A percentile compares a stretch with the other conserved stretches of the same genome.
Conservation (phyloP, 495 filamentous ascomycete genomes). For the Xylaria grammica region DNA sequence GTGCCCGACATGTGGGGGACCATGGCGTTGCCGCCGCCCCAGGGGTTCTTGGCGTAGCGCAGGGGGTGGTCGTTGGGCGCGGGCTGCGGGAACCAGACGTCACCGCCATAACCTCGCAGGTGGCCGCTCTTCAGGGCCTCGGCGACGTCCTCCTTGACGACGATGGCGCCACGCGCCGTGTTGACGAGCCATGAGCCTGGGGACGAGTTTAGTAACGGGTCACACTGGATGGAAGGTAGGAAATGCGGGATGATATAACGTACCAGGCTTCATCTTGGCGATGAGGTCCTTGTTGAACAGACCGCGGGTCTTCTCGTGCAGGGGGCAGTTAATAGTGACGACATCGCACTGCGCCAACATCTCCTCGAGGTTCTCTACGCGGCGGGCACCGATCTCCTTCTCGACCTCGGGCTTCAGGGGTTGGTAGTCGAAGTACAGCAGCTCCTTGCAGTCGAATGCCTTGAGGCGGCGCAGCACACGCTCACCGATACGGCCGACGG, state of each 20-base stretch:
- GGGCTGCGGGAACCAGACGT: slow-evolving; percentile 84
- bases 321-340: slow-evolving; percentile 98
- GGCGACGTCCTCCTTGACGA: slow-evolving; percentile 98
- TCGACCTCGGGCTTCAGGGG: slow-evolving; percentile 84
- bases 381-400: slow-evolving; percentile 94
- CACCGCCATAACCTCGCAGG: slow-evolving; percentile 95
- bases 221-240: background rate
- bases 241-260: slow-evolving; percentile 24
- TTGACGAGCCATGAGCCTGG: slow-evolving; percentile 93
- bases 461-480: slow-evolving; percentile 94
- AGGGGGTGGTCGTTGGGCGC: slow-evolving; percentile 94
- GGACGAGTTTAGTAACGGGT: slow-evolving; percentile 19
- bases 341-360: slow-evolving; percentile 96
- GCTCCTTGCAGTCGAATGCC: slow-evolving; percentile 99
- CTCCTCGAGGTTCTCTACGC: slow-evolving; percentile 88
- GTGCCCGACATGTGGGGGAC: slow-evolving; percentile 98
- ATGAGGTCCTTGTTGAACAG: slow-evolving; percentile 99
- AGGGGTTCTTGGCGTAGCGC: slow-evolving; percentile 90
- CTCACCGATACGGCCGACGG: slow-evolving; percentile 97
- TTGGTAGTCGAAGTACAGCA: slow-evolving; percentile 99
- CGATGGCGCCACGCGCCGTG: slow-evolving; percentile 97
- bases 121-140: slow-evolving; percentile 91
- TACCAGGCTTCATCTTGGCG: slow-evolving; percentile 97
- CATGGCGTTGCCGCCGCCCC: slow-evolving; percentile 97
- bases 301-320: slow-evolving; percentile 95